Percentiles rank a stretch among this genome's conserved stretches.
Conservation (phyloP, 2,329 filamentous ascomycete genomes). For the Ascomycota sp. region DNA sequence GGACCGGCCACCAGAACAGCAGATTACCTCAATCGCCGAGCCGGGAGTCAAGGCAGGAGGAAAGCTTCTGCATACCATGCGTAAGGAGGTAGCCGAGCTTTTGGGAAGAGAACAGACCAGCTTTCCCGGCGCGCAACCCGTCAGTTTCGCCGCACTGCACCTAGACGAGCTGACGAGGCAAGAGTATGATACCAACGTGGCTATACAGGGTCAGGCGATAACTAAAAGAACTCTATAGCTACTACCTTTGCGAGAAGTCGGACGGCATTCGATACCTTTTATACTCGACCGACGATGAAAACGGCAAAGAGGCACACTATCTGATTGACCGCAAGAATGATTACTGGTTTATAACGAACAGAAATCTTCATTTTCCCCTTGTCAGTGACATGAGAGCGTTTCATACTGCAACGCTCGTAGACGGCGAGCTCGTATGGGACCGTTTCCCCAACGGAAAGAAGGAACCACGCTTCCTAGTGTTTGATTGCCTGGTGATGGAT, state of each 20-base stretch:
- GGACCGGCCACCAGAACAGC: slow-evolving; percentile 11
- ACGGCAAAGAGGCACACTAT: slow-evolving; percentile 53
- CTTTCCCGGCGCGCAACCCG: slow-evolving; percentile 86
- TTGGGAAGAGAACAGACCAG: slow-evolving; percentile 45
- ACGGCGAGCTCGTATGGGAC: slow-evolving; percentile 86
- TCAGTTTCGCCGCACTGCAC: slow-evolving; percentile 72
- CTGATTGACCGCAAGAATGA: slow-evolving; percentile 96
- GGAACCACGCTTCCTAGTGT: slow-evolving; percentile 72
- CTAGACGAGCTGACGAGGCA: slow-evolving; percentile 59
- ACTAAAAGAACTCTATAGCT: slow-evolving; percentile 26
- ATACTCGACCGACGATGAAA: slow-evolving; percentile 54
- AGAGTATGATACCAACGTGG: slow-evolving; percentile 32
- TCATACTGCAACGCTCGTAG: slow-evolving; percentile 65
- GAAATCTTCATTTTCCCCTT: slow-evolving; percentile 60
- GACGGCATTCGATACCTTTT: slow-evolving; percentile 92
- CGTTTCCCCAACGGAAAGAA: slow-evolving; percentile 43
- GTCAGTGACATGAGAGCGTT: slow-evolving; percentile 44
- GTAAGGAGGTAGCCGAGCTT: slow-evolving; percentile 52
- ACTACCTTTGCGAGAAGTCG: slow-evolving; percentile 96
- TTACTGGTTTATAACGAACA: slow-evolving; percentile 63
- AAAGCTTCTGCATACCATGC: slow-evolving; percentile 40
- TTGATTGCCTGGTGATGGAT: slow-evolving; percentile 78
- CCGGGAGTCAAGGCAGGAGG: slow-evolving; percentile 46
- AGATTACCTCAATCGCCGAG: slow-evolving; percentile 30
- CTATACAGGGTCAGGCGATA: background rate